phyloP scores from a whole-genome alignment of 345 rosid species.

The Pseudoturritis turrita region DNA sequence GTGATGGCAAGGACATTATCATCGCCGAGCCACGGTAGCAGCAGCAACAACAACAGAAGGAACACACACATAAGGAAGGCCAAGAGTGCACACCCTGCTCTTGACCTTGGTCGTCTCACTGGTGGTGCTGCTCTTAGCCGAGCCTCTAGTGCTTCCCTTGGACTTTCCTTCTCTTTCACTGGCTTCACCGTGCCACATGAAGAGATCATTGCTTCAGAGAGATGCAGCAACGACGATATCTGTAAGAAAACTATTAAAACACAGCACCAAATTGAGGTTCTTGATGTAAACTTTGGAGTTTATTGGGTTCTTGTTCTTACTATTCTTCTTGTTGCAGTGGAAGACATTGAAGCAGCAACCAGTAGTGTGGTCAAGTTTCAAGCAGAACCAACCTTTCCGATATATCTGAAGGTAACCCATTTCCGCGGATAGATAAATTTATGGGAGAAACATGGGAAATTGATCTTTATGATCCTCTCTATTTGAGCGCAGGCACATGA shows the following conservation, averaged over 20 bases:
- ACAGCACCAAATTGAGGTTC: neutral
- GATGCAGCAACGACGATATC: constrained; percentile 65
- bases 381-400: constrained; percentile 75
- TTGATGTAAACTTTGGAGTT: neutral
- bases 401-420: constrained; percentile 75
- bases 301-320: neutral
- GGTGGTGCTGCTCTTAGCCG: constrained; percentile 88
- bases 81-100: constrained; percentile 71
- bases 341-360: constrained; percentile 68
- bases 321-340: constrained; percentile 50
- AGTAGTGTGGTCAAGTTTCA: constrained; percentile 49
- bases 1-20: constrained; percentile 34
- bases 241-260: constrained; percentile 46
- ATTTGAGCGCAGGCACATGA: constrained; percentile 60
- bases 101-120: constrained; percentile 56
- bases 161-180: constrained; percentile 85
- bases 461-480: constrained; percentile 35
- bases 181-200: constrained; percentile 82
- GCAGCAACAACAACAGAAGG: constrained; percentile 25
- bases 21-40: constrained; percentile 47
- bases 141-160: constrained; percentile 91
- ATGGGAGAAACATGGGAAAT: constrained; percentile 13
- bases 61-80: constrained; percentile 81
- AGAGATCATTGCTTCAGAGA: constrained; percentile 53
- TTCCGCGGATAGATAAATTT: neutral